Evolutionary conservation across 2,329 filamentous ascomycete species (phyloP), one percentile per base, ranked within the genome.

Genomic region (Fusarium proliferatum): DNA sequence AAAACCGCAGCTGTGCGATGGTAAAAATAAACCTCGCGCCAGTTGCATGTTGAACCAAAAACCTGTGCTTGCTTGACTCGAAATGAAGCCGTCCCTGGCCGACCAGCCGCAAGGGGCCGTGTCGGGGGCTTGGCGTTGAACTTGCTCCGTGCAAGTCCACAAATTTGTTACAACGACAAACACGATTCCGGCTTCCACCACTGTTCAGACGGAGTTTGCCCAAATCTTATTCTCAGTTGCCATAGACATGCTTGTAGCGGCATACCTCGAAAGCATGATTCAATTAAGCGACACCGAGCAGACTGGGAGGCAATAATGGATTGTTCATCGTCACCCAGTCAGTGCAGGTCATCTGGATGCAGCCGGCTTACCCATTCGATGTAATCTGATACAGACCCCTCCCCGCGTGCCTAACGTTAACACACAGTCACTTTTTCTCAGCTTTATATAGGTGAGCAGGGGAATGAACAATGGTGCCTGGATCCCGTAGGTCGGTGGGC

Each of bases 21-120:
- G 64, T 78, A 78, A 78, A 78, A 78, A 78, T 76, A 78, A 77
- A 73, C 71, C 74, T 72, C 59, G 61, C 65, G 57, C 71, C 71
- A 71, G 36, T 53, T 69, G 53, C 57, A 73, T 67, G 45, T 41
- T 57, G 61, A 73, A 53, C 62, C 58, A 73, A 73, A 70, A 61
- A 23, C 45, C 73, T 65, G 61, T 70, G 64, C 59, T 68, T 67
- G 71, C 55, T 72, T 67, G 73, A 68, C 64, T 76, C 71, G 64
- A 76, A 76, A 65, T 69, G 71, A 74, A 72, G 67, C 64, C 72
- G 74, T 74, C 74, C 74, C 69, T 76, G 74, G 58, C 71, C 74
- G 68, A 64, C 72, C 71, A 58, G 61, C 69, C 74, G 69, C 69
- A 76, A 69, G 67, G 72, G 69, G 64, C 67, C 64, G 57, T 67